Percentiles rank a stretch among this genome's conserved stretches.
Evolutionary conservation across 139 green algal genomes (phyloP).

Genomic region (Volvox africanus): DNA sequence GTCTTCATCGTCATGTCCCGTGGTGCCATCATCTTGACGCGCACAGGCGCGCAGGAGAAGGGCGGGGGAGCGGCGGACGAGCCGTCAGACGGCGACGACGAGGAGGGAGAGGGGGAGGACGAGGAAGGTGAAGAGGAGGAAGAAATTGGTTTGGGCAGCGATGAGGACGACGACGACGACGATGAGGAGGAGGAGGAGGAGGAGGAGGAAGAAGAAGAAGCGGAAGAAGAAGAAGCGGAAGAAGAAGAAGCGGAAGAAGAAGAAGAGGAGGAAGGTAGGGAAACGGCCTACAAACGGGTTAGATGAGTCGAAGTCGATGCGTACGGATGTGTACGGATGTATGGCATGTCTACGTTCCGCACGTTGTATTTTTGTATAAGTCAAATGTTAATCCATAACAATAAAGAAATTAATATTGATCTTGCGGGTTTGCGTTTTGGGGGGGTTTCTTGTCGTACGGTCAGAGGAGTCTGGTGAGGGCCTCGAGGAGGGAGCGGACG

Average conservation of each 20-base stretch:
- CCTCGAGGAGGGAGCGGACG: slow-evolving; percentile 36
- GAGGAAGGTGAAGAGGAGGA: slow-evolving; percentile 42
- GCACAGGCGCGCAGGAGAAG: too few relatives aligned
- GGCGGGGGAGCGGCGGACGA: slow-evolving; percentile 32
- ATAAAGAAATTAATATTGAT: too few relatives aligned
- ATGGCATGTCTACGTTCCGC: too few relatives aligned
- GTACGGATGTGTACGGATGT: too few relatives aligned
- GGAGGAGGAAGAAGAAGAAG: background rate
- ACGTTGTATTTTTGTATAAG: too few relatives aligned
- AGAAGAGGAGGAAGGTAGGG: slow-evolving; percentile 7
- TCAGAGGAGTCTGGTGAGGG: background rate
- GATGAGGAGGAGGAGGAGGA: slow-evolving; percentile 5
- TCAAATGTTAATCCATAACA: too few relatives aligned
- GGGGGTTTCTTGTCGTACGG: too few relatives aligned
- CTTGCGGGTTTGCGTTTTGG: too few relatives aligned
- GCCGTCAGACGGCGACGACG: slow-evolving; percentile 12
- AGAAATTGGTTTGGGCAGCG: slow-evolving; percentile 16
- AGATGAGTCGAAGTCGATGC: too few relatives aligned
- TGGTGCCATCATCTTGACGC: too few relatives aligned
- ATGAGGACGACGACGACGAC: background rate
- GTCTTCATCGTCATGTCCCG: too few relatives aligned
- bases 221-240: slow-evolving; percentile 16
- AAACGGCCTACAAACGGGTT: background rate
- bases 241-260: slow-evolving; percentile 12
- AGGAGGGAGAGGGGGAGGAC: background rate